Evolutionary conservation across 768 basidiomycete species (phyloP), one percentile per base, ranked within the genome.

Genomic region (Cystoderma amianthinum): DNA sequence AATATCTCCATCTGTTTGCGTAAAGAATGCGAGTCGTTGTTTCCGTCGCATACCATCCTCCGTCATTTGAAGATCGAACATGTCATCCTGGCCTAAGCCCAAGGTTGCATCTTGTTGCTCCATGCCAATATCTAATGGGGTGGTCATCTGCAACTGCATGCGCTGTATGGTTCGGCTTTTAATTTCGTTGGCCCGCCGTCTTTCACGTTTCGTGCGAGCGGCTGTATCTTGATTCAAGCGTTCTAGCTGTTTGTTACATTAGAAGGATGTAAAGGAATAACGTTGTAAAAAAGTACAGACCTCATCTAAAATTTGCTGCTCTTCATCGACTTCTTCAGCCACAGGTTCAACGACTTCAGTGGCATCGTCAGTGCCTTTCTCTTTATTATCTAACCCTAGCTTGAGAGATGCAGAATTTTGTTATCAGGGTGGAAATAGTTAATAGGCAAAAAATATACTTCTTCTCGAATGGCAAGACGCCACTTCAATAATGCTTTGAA

Each of bases 101-200:
- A 95, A 70, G 13, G 85, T 71, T 2, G 78, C 65, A 48, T 95
- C 92, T 39, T 75, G 70, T 51, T 86, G 85, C 53, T 92, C 89
- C 44, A 93, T 61, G 57, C 93, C 94, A 48, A 98, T 93, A 52
- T 97, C 96, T 49, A 94, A 67, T n/a, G 96, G 96, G 15, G 92
- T 91, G 10, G 87, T 89, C 96, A 99, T 99, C 56, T 89, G 85
- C 35, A 98, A 72, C 58, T 98, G 96, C 80, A 98, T 86, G 39
- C 94, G 85, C 55, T 91, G 89, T 30, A 98, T 82, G 1, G 91
- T 88, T 48, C 85, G 80, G 20, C 76, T 71, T 63, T 87, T 90
- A 54, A 87, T 69, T 65, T 98, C 96, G 61, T 97, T 97, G 2
- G 83, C 80, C 24, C 81, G 76, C 41, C 92, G 78, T 40, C 87